Base-by-base conservation (phyloP, 495 filamentous ascomycete species). In the Penicillium taxi region DNA sequence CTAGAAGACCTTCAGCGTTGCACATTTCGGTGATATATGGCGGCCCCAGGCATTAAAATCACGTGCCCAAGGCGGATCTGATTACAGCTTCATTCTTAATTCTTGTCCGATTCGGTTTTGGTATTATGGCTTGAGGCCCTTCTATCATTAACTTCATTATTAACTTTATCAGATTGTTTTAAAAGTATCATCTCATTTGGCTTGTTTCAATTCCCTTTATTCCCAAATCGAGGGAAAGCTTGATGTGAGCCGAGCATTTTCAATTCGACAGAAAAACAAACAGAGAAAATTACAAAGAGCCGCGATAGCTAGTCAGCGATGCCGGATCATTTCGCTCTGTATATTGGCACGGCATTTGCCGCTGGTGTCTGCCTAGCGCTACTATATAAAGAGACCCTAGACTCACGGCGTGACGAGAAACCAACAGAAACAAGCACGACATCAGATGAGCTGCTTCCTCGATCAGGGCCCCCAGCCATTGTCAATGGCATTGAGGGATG, bases 401-500 rank as follows among this genome's bases (percentile, higher is more conserved):
- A 82, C 50, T 45, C 81, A 4, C 77, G 82, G 39, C 64, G 82
- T 11, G 35, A 32, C n/a, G 34, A 48, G 18, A 40, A 41, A n/a
- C 19, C 32, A 17, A 26, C 34, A 27, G 22, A 18, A 8, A 17
- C 37, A 24, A 18, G 19, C 9, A 6, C 41, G 5, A 6, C 16
- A 33, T 32, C 34, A 31, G 48, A 58, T 41, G 32, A 14, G 6
- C 35, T 56, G n/a, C 28, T 42, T 22, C 53, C 60, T n/a, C 48
- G 59, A 29, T 18, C 54, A 37, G 62, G 65, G 2, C 64, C 65
- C 16, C 63, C 67, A 3, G 46, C 52, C 5, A 70, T 70, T 27
- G 61, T 61, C 6, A 77, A 85, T 25, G 93, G 90, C 2, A 82
- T 99, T 41, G 86, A 95, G 59, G 87, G 84, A 24, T 84, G 80